Evolutionary conservation across 768 basidiomycete species (phyloP).

Genomic region (Amylocystis lapponica): DNA sequence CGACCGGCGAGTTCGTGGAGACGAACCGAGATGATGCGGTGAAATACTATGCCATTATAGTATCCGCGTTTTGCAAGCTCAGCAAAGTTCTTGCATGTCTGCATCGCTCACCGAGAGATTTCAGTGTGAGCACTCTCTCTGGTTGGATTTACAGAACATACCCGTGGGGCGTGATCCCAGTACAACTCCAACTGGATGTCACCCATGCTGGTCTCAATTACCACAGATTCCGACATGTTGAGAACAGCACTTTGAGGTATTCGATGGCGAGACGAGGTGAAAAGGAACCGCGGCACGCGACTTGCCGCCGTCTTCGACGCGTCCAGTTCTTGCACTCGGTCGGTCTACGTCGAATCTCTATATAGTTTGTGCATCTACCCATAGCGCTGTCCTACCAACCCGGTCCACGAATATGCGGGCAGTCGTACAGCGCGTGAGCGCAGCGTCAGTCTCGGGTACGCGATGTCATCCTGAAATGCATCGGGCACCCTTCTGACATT

Average conservation of each 20-base stretch:
- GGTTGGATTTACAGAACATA: conserved; percentile 17
- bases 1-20: not conserved
- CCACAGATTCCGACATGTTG: conserved; percentile 45
- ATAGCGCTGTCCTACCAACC: too few species aligned
- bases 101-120: conserved; percentile 13
- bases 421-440: conserved; percentile 76
- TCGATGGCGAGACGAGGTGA: too few species aligned
- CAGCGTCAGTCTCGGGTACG: conserved; percentile 79
- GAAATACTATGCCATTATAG: conserved; percentile 87
- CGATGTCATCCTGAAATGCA: too few species aligned
- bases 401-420: conserved; percentile 57
- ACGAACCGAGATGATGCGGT: conserved; percentile 82
- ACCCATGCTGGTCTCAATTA: conserved; percentile 81
- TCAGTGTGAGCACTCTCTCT: conserved; percentile 3
- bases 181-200: conserved; percentile 88
- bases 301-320: not conserved
- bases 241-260: too few species aligned
- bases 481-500: too few species aligned
- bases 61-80: conserved; percentile 89
- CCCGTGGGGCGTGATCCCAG: conserved; percentile 84
- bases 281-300: not conserved
- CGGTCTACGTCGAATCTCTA: not conserved
- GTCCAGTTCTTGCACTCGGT: too few species aligned
- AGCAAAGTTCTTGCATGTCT: conserved; percentile 96
- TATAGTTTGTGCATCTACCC: too few species aligned